These are phyloP conservation scores for Cyclotella sp. DNA, from an alignment of 108 stramenopile species.

Conservation along the genomic window DNA sequence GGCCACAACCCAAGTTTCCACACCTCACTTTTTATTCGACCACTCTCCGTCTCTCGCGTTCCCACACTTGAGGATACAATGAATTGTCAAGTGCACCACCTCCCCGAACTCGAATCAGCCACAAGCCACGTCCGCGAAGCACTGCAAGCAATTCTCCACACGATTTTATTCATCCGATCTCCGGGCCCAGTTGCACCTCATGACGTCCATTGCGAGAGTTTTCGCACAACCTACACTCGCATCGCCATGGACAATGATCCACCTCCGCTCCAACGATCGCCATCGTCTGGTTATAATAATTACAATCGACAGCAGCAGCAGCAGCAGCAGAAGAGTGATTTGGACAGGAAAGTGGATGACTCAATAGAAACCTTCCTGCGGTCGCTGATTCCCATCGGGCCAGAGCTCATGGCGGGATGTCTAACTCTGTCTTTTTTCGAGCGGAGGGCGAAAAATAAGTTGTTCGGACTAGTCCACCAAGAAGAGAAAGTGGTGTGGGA, in stretches of 20 bases:
- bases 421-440: conserved; percentile 84
- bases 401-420: conserved; percentile 79
- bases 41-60: not conserved
- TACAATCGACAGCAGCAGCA: conserved; percentile 15
- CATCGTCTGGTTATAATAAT: conserved; percentile 16
- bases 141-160: conserved; percentile 84
- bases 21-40: no score
- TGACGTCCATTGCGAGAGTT: conserved; percentile 86
- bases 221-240: conserved; percentile 76
- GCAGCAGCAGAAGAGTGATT: conserved; percentile 29
- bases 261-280: conserved; percentile 13
- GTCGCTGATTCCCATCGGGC: conserved; percentile 78
- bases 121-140: conserved; percentile 86
- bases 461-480: conserved; percentile 85
- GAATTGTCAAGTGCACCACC: conserved; percentile 86
- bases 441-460: conserved; percentile 73
- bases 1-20: no score
- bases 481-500: conserved; percentile 87
- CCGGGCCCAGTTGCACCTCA: conserved; percentile 81
- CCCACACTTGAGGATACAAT: conserved; percentile 47
- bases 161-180: conserved; percentile 86
- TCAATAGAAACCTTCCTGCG: conserved; percentile 80
- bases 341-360: conserved; percentile 61
- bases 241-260: conserved; percentile 61
- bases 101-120: conserved; percentile 85